Evolutionary conservation across 2,329 filamentous ascomycete genomes (phyloP), one percentile per base, ranked within the genome.

Genomic region (Pseudogymnoascus sp.): DNA sequence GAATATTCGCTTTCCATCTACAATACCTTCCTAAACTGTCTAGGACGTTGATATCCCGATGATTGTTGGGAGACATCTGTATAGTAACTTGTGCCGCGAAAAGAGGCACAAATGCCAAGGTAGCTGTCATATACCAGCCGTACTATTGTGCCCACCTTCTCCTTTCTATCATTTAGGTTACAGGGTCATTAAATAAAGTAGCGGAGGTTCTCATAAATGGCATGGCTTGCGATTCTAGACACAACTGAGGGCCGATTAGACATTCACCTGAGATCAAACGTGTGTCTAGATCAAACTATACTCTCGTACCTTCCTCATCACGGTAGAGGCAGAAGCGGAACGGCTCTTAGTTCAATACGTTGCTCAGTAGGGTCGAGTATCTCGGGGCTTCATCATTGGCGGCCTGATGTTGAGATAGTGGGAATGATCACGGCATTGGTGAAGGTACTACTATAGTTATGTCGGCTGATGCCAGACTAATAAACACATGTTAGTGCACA

Each of bases 21-120:
- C n/a, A 48, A 48, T 48, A 48, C 42, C 42, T 48, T 48, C 42
- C 42, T 29, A 48, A 48, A 48, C 25, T 15, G 42, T 48, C 42
- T 10, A 15, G 25, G 7, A 48, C 8, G 42, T 9, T 48, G 25
- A 48, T 48, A 29, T 48, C 42, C 13, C n/a, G 13, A 48, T 27
- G 25, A 48, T 48, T 48, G 25, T 15, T 29, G 4, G 29, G 6
- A 29, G 13, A 13, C 18, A 45, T 15, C 13, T 45, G 18, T 12
- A 45, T 45, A 45, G 4, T 25, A 9, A 45, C 18, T 45, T 45
- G 5, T 29, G 18, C 18, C 25, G 29, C 29, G 25, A n/a, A 29
- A 15, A 48, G 42, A 29, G 42, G 6, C 42, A 29, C 29, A 12
- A 29, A 48, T 48, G 3, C 42, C 2, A 29, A 29, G 25, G 25